Evolutionary conservation across 768 basidiomycete genomes (phyloP).

Genomic region (Clavulina sp.): DNA sequence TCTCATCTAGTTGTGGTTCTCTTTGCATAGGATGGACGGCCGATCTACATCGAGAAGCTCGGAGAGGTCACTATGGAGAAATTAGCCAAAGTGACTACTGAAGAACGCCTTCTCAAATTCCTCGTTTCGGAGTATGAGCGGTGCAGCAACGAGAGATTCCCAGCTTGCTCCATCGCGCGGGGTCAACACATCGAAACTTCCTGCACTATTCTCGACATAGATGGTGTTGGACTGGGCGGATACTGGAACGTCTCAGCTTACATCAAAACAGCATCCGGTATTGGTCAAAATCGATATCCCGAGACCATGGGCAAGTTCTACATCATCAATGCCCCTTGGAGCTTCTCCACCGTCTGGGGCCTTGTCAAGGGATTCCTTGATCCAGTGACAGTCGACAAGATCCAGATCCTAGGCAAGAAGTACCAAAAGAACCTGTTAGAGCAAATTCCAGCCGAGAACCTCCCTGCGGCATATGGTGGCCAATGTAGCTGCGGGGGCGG

Average conservation of each 20-base stretch:
- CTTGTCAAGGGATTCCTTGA: slow-evolving; percentile 90
- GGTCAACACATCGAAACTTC: slow-evolving; percentile 91
- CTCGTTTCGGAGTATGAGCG: slow-evolving; percentile 90
- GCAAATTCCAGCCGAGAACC: slow-evolving; percentile 69
- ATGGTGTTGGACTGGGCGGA: slow-evolving; percentile 40
- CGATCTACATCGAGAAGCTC: slow-evolving; percentile 86
- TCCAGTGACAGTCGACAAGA: slow-evolving; percentile 87
- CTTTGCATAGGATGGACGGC: slow-evolving; percentile 63
- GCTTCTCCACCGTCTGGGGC: slow-evolving; percentile 75
- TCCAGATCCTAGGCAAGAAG: slow-evolving; percentile 63
- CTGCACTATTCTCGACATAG: slow-evolving; percentile 92
- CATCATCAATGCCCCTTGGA: slow-evolving; percentile 94
- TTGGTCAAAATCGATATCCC: slow-evolving; percentile 86
- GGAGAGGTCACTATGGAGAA: slow-evolving; percentile 76
- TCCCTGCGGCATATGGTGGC: slow-evolving; percentile 79
- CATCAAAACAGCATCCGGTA: slow-evolving; percentile 50
- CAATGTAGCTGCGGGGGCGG: slow-evolving; percentile 58
- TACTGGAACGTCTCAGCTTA: slow-evolving; percentile 92
- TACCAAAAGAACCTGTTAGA: slow-evolving; percentile 60
- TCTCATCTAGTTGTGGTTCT: not conserved
- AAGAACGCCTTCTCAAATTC: slow-evolving; percentile 72
- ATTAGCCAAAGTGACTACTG: slow-evolving; percentile 66
- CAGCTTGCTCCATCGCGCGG: slow-evolving; percentile 48
- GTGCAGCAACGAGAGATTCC: slow-evolving; percentile 61
- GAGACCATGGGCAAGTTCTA: slow-evolving; percentile 97